Conservation (phyloP, 2,329 filamentous ascomycete genomes). For the Tolypocladium paradoxum region DNA sequence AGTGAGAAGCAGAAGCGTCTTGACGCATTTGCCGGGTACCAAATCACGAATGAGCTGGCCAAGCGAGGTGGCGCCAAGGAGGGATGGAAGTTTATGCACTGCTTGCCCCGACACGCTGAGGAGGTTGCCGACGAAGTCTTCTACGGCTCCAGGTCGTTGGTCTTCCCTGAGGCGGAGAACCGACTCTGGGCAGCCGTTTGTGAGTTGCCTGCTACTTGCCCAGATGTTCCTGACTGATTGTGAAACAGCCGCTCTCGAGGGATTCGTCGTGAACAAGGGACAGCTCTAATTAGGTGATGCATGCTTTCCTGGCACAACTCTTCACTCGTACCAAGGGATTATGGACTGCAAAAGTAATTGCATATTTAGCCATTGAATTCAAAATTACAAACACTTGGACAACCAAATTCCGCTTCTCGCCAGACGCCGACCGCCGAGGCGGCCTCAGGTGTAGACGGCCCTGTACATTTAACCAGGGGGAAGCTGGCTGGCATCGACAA, state of each 20-base stretch:
- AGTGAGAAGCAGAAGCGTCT: constrained; percentile 67
- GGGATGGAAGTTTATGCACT: constrained; percentile 98
- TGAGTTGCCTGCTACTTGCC: constrained; percentile 27
- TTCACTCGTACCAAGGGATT: neutral
- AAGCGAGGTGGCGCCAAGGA: constrained; percentile 75
- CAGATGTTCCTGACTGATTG: neutral
- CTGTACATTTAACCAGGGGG: constrained; percentile 62
- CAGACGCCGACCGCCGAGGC: constrained; percentile 8
- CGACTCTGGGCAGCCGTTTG: constrained; percentile 80
- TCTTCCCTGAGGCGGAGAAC: constrained; percentile 93
- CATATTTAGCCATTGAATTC: constrained; percentile 2
- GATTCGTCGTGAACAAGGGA: constrained; percentile 90
- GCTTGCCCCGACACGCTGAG: constrained; percentile 80
- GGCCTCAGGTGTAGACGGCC: neutral
- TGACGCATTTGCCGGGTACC: constrained; percentile 77
- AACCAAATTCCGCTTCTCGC: constrained; percentile 5
- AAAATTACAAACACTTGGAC: constrained; percentile 6
- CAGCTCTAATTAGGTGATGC: constrained; percentile 43
- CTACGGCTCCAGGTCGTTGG: constrained; percentile 73
- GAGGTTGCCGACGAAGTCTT: constrained; percentile 95
- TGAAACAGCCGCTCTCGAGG: constrained; percentile 59
- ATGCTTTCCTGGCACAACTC: neutral
- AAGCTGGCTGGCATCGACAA: constrained; percentile 88
- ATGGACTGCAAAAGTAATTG: constrained; percentile 5
- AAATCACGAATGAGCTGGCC: constrained; percentile 80